A percentile compares a stretch with the other conserved stretches of the same genome.
These are phyloP conservation scores for Begonia loranthoides DNA, from an alignment of 306 rosid species.

Conservation along the genomic window DNA sequence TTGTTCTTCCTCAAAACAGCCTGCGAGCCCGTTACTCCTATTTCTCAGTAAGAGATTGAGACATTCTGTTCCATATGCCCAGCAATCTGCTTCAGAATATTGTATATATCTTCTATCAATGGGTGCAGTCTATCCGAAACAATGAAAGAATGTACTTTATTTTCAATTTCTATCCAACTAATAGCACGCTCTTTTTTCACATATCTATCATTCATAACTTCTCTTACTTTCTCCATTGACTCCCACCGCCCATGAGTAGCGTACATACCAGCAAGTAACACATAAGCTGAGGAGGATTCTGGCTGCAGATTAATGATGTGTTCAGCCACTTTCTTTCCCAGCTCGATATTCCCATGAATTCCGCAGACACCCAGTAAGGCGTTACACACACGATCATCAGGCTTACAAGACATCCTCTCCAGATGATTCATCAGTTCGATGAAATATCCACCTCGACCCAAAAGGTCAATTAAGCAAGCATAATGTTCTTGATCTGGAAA, in stretches of 20 bases:
- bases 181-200: constrained; percentile 32
- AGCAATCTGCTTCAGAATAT: constrained; percentile 34
- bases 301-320: constrained; percentile 47
- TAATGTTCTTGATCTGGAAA: constrained; percentile 70
- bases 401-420: constrained; percentile 35
- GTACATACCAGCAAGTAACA: constrained; percentile 46
- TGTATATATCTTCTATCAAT: constrained; percentile 39
- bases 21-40: constrained; percentile 11
- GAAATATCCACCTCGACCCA: constrained; percentile 45
- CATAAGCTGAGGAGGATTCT: constrained; percentile 35
- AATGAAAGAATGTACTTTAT: constrained; percentile 37
- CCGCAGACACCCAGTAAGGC: constrained; percentile 47
- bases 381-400: constrained; percentile 37
- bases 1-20: constrained; percentile 15
- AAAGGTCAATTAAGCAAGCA: constrained; percentile 58
- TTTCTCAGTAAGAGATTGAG: constrained; percentile 17
- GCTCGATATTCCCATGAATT: constrained; percentile 31
- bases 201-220: constrained; percentile 37
- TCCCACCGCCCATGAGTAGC: constrained; percentile 54
- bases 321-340: constrained; percentile 48
- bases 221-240: constrained; percentile 38
- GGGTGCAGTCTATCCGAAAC: constrained; percentile 46
- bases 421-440: constrained; percentile 30
- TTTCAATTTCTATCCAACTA: constrained; percentile 50
- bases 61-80: constrained; percentile 31